A percentile compares a stretch with the other conserved stretches of the same genome.
Evolutionary conservation across 176 grass and related monocot genomes (phyloP).

Genomic region (Zizania latifolia): DNA sequence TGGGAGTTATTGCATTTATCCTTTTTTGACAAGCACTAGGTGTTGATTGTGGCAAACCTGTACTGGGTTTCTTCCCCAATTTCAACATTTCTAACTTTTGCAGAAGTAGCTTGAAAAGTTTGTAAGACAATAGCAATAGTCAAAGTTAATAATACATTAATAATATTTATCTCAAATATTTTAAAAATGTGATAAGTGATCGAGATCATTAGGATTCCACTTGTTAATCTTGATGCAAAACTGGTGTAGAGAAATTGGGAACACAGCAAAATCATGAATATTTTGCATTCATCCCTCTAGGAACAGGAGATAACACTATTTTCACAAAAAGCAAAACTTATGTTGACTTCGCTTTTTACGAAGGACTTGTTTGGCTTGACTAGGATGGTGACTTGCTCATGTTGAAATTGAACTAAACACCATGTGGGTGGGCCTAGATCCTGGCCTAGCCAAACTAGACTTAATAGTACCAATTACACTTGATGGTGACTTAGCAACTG

Average conservation of each 20-base stretch:
- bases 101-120: background rate
- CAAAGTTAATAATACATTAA: background rate
- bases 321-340: background rate
- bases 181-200: background rate
- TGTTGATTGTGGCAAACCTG: background rate
- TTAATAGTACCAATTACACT: background rate
- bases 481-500: background rate
- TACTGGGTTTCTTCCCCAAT: background rate
- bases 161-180: background rate
- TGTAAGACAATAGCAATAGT: background rate
- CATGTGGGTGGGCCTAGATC: background rate
- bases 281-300: background rate
- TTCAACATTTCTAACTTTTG: background rate
- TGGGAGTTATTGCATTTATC: background rate
- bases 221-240: background rate
- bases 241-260: background rate
- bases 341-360: background rate
- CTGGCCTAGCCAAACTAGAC: background rate
- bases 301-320: background rate
- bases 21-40: background rate
- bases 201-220: background rate
- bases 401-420: background rate
- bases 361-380: background rate
- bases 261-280: background rate
- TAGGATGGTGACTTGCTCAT: background rate